Base-by-base conservation (phyloP, 345 rosid species). In the Cardamine occulta region DNA sequence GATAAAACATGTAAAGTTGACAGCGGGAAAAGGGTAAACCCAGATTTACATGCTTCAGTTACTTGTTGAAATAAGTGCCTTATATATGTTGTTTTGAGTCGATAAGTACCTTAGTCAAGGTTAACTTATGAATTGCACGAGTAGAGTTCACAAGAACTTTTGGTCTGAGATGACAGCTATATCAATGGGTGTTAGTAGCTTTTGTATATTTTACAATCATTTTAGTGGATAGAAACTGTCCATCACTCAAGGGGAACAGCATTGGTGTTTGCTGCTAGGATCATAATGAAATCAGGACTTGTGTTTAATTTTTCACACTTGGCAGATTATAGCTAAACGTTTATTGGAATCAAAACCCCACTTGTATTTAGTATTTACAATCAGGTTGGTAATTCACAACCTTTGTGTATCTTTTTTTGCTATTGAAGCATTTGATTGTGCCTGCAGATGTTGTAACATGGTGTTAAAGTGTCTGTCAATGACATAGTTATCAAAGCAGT, bases 331-430 rank as follows among this genome's bases (percentile, higher is more conserved):
- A 35, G 98, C 98, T 7, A 91, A 74, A 80, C 88, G 98, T 74
- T 83, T 94, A 79, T 79, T 94, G 89, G 98, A 94, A 86, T 94
- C 97, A 65, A 94, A 94, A 66, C 97, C 98, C 63, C 96, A 90
- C 80, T 85, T 94, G n/a, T n/a, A n/a, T n/a, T n/a, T n/a, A n/a
- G 68, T 94, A 94, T 83, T 84, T 94, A 79, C 86, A 91, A 65
- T 86, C 93, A 81, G 97, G 98, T 93, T 76, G 53, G 63, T 67
- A 54, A 51, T 68, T 28, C 26, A 54, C 39, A 66, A 57, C 24
- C 44, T 58, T 65, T 65, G 53, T 59, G 29, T 63, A 65, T 28
- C 49, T 28, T 26, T 26, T 26, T 52, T 19, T 74, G 62, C 31
- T 42, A 55, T 78, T 79, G 67, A 78, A 73, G 8, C 49, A 60